Conservation (phyloP, 306 rosid genomes). For the Quercus cerris region DNA sequence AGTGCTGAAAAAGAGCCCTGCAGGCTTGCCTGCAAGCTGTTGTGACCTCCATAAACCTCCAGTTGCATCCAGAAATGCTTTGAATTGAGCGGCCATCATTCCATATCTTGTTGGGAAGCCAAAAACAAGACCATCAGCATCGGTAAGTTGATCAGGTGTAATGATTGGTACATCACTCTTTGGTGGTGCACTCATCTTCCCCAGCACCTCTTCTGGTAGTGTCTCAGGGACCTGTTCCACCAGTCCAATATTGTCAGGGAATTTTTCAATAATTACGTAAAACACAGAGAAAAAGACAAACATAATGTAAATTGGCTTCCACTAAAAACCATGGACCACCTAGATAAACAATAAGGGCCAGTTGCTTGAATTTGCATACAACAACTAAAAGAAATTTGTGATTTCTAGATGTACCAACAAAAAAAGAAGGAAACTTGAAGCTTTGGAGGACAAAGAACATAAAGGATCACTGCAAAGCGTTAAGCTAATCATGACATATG, state of each 20-base stretch:
- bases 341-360: not conserved
- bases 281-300: not conserved
- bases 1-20: slow-evolving; percentile 89
- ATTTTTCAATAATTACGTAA: not conserved
- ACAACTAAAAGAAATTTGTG: not conserved
- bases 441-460: not conserved
- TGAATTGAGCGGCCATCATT: slow-evolving; percentile 98
- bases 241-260: slow-evolving; percentile 10
- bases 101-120: slow-evolving; percentile 98
- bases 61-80: slow-evolving; percentile 84
- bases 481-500: not conserved
- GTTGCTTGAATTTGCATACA: not conserved
- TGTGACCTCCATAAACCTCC: slow-evolving; percentile 91
- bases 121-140: slow-evolving; percentile 82
- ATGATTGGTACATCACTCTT: slow-evolving; percentile 74
- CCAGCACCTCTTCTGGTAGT: slow-evolving; percentile 65
- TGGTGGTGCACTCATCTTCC: slow-evolving; percentile 95
- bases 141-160: slow-evolving; percentile 72
- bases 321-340: not conserved
- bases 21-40: slow-evolving; percentile 93
- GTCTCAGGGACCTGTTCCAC: slow-evolving; percentile 81
- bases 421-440: not conserved
- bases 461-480: not conserved
- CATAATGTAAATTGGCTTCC: not conserved
- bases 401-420: not conserved